These are phyloP conservation scores for Termitomyces sp. DNA, from an alignment of 768 basidiomycete species.

Conservation along the genomic window DNA sequence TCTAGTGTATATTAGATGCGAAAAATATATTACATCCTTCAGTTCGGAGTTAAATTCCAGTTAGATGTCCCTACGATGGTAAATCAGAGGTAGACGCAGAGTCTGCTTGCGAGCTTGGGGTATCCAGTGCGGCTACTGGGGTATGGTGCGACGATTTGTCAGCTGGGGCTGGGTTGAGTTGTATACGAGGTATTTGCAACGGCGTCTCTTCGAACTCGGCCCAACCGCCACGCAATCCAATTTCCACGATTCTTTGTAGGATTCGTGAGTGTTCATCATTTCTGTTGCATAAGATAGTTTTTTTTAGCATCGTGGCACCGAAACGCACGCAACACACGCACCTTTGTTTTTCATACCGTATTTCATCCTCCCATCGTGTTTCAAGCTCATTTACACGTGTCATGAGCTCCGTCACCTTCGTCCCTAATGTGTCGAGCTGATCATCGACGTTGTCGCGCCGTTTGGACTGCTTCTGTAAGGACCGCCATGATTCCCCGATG, in stretches of 20 bases:
- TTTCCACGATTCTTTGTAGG: slow-evolving; percentile 62
- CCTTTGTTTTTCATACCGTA: slow-evolving; percentile 40
- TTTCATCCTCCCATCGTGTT: slow-evolving; percentile 36
- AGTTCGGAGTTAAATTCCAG: not conserved
- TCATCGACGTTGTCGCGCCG: slow-evolving; percentile 74
- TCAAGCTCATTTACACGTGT: slow-evolving; percentile 35
- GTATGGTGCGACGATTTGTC: not conserved
- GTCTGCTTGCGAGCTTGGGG: slow-evolving; percentile 5
- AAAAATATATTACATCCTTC: not conserved
- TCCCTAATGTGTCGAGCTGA: slow-evolving; percentile 52
- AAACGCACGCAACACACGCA: slow-evolving; percentile 22
- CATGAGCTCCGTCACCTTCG: slow-evolving; percentile 40
- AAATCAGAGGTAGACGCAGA: not conserved
- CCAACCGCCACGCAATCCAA: slow-evolving; percentile 60
- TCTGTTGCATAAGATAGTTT: slow-evolving; percentile 25
- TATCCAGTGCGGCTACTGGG: slow-evolving; percentile 7
- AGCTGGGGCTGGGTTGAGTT: not conserved
- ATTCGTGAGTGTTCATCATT: slow-evolving; percentile 64
- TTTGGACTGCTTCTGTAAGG: slow-evolving; percentile 61
- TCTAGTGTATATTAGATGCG: slow-evolving; percentile 2
- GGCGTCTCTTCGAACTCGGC: slow-evolving; percentile 60
- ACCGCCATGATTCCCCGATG: slow-evolving; percentile 71
- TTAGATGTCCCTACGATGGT: not conserved
- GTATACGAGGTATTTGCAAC: slow-evolving; percentile 26
- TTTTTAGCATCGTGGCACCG: not conserved